phyloP scores from a whole-genome alignment of 768 basidiomycete species.

The Naganishia onofrii region DNA sequence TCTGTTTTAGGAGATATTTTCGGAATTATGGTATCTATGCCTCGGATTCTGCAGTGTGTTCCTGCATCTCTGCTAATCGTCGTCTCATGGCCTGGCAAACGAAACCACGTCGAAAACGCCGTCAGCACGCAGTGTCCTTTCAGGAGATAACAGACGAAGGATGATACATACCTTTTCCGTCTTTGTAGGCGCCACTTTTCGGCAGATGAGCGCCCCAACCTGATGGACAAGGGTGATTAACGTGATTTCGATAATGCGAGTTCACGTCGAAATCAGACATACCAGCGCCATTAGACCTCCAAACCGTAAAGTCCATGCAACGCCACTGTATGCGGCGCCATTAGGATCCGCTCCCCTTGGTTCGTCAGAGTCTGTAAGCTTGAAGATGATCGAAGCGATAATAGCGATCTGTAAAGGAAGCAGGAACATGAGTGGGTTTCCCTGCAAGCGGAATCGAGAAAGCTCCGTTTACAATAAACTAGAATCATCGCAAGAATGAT shows the following conservation, averaged over 20 bases:
- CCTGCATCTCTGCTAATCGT: slow-evolving; percentile 70
- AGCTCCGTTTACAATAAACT: not conserved
- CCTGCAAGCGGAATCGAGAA: not conserved
- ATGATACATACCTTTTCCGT: slow-evolving; percentile 64
- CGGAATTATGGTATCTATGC: not conserved
- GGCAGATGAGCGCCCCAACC: slow-evolving; percentile 72
- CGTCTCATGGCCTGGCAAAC: slow-evolving; percentile 65
- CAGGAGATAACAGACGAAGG: slow-evolving; percentile 37
- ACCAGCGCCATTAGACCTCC: slow-evolving; percentile 80
- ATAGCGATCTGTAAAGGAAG: slow-evolving; percentile 64
- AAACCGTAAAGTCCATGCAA: slow-evolving; percentile 89
- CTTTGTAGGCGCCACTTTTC: slow-evolving; percentile 80
- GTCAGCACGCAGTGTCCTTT: not conserved
- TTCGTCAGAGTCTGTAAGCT: slow-evolving; percentile 61
- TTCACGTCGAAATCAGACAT: slow-evolving; percentile 34
- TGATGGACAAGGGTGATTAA: slow-evolving; percentile 35
- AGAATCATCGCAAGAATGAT: not conserved
- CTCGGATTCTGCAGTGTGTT: slow-evolving; percentile 60
- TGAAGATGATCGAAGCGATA: slow-evolving; percentile 82
- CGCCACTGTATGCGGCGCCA: slow-evolving; percentile 63
- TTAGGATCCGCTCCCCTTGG: slow-evolving; percentile 48
- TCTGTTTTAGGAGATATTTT: too few relatives aligned
- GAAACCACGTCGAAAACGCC: not conserved
- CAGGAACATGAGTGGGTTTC: not conserved
- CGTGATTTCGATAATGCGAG: not conserved